Conservation (phyloP, 345 rosid genomes). For the Hibiscus trionum region DNA sequence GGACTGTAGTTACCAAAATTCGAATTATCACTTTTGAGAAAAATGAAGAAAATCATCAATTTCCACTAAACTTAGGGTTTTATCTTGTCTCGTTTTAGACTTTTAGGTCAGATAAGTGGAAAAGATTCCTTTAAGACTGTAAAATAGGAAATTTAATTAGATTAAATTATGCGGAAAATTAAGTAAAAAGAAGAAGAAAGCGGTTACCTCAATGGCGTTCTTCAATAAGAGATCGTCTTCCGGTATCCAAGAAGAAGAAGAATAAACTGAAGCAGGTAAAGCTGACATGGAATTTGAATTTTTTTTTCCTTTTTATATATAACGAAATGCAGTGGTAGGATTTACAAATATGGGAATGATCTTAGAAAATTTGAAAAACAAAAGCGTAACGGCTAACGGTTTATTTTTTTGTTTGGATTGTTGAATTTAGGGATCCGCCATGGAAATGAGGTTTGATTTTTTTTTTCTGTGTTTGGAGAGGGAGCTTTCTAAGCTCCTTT, state of each 20-base stretch:
- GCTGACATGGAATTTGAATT: conserved; percentile 28
- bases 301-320: background rate
- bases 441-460: conserved; percentile 1
- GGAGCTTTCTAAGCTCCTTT: background rate
- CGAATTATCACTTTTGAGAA: background rate
- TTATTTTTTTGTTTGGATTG: background rate
- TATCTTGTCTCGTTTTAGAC: background rate
- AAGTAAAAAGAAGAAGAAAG: background rate
- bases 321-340: background rate
- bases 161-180: background rate
- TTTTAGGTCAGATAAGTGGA: background rate
- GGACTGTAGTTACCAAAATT: conserved; percentile 39
- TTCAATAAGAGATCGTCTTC: conserved; percentile 60
- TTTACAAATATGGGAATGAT: background rate
- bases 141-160: background rate
- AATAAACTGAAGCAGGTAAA: conserved; percentile 20
- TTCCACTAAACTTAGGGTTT: conserved; percentile 4
- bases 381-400: background rate
- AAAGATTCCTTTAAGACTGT: background rate
- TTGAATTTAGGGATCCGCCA: conserved; percentile 11
- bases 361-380: background rate
- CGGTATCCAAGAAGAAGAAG: conserved; percentile 50
- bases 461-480: background rate
- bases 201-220: conserved; percentile 59
- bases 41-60: background rate